Conservation (phyloP, 805 yeast species). For the Spathaspora arborariae region DNA sequence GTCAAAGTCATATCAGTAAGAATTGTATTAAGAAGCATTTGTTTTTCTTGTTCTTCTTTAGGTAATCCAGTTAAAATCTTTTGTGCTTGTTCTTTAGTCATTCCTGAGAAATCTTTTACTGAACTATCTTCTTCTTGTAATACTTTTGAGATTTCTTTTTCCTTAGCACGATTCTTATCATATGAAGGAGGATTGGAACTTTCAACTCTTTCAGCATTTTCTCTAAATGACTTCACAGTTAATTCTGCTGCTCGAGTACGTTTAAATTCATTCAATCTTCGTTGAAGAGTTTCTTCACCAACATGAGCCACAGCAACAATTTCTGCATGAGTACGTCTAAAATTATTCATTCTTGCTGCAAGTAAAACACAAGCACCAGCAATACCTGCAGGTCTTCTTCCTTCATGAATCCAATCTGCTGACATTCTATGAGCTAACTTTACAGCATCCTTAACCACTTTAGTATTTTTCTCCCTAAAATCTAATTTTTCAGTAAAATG, state of each 20-base stretch:
- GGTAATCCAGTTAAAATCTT: conserved; percentile 6
- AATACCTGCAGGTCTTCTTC: conserved; percentile 96
- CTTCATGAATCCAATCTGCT: conserved; percentile 93
- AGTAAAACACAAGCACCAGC: conserved; percentile 94
- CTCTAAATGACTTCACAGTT: conserved; percentile 72
- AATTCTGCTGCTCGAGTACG: conserved; percentile 69
- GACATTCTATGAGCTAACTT: conserved; percentile 87
- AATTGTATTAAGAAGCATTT: conserved; percentile 6
- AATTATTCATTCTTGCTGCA: conserved; percentile 96
- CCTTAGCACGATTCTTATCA: conserved; percentile 54
- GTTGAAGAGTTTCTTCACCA: conserved; percentile 89
- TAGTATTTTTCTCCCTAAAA: conserved; percentile 67
- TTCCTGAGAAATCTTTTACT: background rate
- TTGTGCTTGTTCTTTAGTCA: conserved; percentile 9
- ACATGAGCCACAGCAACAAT: conserved; percentile 94
- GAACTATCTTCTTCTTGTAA: conserved; percentile 15
- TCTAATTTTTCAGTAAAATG: conserved; percentile 88
- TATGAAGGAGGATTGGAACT: conserved; percentile 82
- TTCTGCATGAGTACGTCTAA: conserved; percentile 87
- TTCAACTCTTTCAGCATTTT: conserved; percentile 30
- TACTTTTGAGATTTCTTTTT: conserved; percentile 35
- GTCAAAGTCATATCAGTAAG: conserved; percentile 7
- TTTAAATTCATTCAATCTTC: conserved; percentile 84
- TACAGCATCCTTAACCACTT: conserved; percentile 84
- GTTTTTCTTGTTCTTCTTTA: conserved; percentile 8